Evolutionary conservation across 108 stramenopile genomes (phyloP).

Genomic region (Mediolabrus comicus): DNA sequence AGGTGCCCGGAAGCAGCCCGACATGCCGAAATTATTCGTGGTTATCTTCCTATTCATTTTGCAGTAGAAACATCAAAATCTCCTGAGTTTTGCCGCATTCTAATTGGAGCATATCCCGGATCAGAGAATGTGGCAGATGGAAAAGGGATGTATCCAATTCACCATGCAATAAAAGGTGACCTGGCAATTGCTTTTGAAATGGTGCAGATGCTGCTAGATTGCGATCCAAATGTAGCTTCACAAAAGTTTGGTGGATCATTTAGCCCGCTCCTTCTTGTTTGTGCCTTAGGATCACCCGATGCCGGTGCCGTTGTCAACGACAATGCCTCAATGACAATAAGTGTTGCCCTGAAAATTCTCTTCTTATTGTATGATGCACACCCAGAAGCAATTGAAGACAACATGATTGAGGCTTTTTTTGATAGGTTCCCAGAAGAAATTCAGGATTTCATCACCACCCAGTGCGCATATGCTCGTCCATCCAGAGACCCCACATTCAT

Average conservation of each 20-base stretch:
- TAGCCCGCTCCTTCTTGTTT: not conserved
- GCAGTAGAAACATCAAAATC: not conserved
- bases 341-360: no score
- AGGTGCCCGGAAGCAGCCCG: no score
- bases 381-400: not conserved
- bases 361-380: not conserved
- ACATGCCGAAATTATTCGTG: not conserved
- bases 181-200: no score
- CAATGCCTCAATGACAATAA: no score
- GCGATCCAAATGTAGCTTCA: not conserved
- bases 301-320: no score
- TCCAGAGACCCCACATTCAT: not conserved
- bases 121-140: no score
- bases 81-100: no score
- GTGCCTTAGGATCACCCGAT: not conserved
- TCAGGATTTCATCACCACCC: not conserved
- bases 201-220: not conserved
- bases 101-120: no score
- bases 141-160: no score
- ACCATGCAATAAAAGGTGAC: no score
- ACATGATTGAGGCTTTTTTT: not conserved
- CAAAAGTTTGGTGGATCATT: not conserved
- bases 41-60: constrained; percentile 4
- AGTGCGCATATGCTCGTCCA: not conserved
- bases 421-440: not conserved